A percentile compares a stretch with the other conserved stretches of the same genome.
Conservation (phyloP, 257 asterid species). For the Craterostigma plantagineum region DNA sequence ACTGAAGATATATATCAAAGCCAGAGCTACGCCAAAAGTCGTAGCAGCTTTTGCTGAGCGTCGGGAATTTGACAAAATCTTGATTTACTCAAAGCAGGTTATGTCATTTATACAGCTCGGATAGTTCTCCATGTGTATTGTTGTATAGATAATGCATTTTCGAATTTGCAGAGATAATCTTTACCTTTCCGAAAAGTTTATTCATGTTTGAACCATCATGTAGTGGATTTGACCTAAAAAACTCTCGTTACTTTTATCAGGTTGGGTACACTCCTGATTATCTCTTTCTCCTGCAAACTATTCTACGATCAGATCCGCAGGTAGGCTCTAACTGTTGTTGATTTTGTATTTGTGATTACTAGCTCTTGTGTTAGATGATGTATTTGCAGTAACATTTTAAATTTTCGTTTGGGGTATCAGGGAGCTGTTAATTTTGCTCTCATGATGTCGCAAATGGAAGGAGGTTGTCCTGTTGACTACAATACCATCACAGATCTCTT, state of each 20-base stretch:
- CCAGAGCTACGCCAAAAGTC: slow-evolving; percentile 97
- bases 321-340: slow-evolving; percentile 26
- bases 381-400: too few species aligned
- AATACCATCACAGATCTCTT: slow-evolving; percentile 96
- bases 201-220: not conserved
- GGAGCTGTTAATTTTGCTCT: slow-evolving; percentile 99
- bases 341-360: not conserved
- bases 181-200: not conserved
- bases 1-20: slow-evolving; percentile 88
- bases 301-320: slow-evolving; percentile 98
- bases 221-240: slow-evolving; percentile 4
- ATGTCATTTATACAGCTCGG: slow-evolving; percentile 6
- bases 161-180: too few species aligned
- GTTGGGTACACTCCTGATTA: slow-evolving; percentile 97
- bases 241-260: slow-evolving; percentile 31
- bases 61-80: slow-evolving; percentile 89
- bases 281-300: slow-evolving; percentile 93
- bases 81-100: slow-evolving; percentile 97
- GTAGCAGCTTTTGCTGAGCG: slow-evolving; percentile 99
- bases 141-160: not conserved
- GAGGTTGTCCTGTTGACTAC: slow-evolving; percentile 98
- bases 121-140: not conserved
- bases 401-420: slow-evolving; percentile 19
- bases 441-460: slow-evolving; percentile 99
- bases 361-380: too few species aligned